Conservation (phyloP, 2,329 filamentous ascomycete genomes). For the Rachicladosporium sp. region DNA sequence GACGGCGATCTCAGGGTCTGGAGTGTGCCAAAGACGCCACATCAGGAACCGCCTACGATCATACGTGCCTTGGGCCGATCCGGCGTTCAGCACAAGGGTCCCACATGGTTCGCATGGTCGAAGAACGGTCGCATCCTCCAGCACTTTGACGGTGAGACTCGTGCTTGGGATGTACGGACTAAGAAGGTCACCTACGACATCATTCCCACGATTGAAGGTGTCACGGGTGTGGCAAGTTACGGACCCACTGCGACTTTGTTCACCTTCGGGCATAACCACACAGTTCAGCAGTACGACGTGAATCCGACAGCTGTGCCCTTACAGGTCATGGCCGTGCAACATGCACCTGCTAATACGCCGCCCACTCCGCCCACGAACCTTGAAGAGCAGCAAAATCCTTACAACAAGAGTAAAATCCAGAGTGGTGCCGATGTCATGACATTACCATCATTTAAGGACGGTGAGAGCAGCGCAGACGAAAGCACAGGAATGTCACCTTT, state of each 20-base stretch:
- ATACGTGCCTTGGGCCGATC: constrained; percentile 75
- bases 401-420: too few relatives aligned
- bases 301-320: constrained; percentile 56
- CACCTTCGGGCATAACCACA: constrained; percentile 75
- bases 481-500: constrained; percentile 51
- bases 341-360: constrained; percentile 64
- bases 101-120: constrained; percentile 97
- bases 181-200: constrained; percentile 87
- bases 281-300: constrained; percentile 88
- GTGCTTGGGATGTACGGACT: constrained; percentile 95
- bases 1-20: constrained; percentile 91
- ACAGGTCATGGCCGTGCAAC: constrained; percentile 78
- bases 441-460: constrained; percentile 36
- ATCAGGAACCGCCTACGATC: constrained; percentile 64
- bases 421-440: too few relatives aligned
- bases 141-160: constrained; percentile 77
- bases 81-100: constrained; percentile 59
- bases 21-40: constrained; percentile 78
- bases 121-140: constrained; percentile 96
- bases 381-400: constrained; percentile 50
- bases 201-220: constrained; percentile 71
- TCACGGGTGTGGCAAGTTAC: constrained; percentile 78
- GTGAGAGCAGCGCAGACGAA: constrained; percentile 65
- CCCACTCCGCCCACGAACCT: constrained; percentile 74
- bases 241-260: constrained; percentile 83